Conservation (phyloP, 2,329 filamentous ascomycete genomes). For the Aspergillus transmontanensis region DNA sequence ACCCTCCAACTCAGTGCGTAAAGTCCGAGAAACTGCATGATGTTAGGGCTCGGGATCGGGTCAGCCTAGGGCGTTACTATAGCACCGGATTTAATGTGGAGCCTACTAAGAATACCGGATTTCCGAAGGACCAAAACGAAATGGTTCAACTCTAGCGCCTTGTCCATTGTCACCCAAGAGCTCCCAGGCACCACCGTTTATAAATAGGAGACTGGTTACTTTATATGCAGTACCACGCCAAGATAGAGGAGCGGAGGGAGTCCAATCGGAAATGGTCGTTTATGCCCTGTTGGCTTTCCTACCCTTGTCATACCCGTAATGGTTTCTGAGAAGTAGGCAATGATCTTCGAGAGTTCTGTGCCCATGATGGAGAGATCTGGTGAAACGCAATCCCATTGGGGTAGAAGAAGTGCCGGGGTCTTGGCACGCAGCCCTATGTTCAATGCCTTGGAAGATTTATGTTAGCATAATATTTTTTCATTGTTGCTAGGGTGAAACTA, state of each 20-base stretch:
- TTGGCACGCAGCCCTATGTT: not conserved
- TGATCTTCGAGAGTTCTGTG: not conserved
- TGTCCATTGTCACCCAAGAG: not conserved
- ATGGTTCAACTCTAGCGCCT: not conserved
- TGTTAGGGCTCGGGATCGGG: not conserved
- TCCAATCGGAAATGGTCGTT: not conserved
- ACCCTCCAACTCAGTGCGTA: too few relatives aligned
- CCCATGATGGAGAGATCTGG: not conserved
- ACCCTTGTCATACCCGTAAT: not conserved
- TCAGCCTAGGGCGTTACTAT: not conserved
- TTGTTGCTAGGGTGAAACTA: not conserved
- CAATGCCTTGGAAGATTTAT: not conserved
- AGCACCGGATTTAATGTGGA: not conserved
- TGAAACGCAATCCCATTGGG: too few relatives aligned
- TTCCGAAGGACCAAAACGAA: not conserved
- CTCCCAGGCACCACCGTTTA: too few relatives aligned
- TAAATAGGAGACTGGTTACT: too few relatives aligned
- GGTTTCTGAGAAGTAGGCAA: not conserved
- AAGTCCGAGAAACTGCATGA: not conserved
- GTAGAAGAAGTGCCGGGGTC: not conserved
- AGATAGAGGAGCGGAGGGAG: not conserved
- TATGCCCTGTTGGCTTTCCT: not conserved
- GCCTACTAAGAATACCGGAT: too few relatives aligned
- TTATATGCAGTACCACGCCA: not conserved
- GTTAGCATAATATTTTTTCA: not conserved